Percentiles rank a stretch among this genome's conserved stretches.
Evolutionary conservation across 164 flowering plant genomes (phyloP).

Genomic region (Annona squamosa): DNA sequence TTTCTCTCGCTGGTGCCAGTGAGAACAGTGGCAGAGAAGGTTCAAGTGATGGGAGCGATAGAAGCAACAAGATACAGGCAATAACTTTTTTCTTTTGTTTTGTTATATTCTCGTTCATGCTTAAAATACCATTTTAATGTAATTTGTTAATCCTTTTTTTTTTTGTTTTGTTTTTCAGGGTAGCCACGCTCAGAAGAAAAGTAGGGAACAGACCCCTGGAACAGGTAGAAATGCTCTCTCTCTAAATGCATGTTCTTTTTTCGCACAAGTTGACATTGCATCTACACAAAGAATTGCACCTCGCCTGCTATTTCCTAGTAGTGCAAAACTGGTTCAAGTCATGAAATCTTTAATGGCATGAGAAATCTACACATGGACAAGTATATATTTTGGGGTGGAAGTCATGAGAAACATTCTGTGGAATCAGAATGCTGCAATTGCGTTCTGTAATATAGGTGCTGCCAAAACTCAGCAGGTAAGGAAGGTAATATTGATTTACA

Average conservation of each 20-base stretch:
- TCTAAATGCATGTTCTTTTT: too few species aligned
- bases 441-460: too few species aligned
- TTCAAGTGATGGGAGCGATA: slow-evolving; percentile 75
- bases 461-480: slow-evolving; percentile 22
- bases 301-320: too few species aligned
- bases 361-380: too few species aligned
- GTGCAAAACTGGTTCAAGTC: too few species aligned
- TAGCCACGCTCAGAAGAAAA: slow-evolving; percentile 42
- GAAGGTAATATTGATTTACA: slow-evolving; percentile 32
- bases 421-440: too few species aligned
- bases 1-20: slow-evolving; percentile 13
- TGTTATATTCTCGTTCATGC: neutral
- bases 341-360: too few species aligned
- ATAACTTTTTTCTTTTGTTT: neutral
- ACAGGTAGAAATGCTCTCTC: slow-evolving; percentile 31
- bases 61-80: slow-evolving; percentile 46
- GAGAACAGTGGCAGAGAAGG: slow-evolving; percentile 36
- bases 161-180: slow-evolving; percentile 27
- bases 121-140: neutral
- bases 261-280: too few species aligned
- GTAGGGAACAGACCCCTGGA: slow-evolving; percentile 42
- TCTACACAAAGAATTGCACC: too few species aligned
- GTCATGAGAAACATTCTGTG: too few species aligned
- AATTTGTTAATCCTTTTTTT: neutral
- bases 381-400: too few species aligned